phyloP scores from a whole-genome alignment of 2,329 filamentous ascomycete genomes.

The Tolypocladium album region DNA sequence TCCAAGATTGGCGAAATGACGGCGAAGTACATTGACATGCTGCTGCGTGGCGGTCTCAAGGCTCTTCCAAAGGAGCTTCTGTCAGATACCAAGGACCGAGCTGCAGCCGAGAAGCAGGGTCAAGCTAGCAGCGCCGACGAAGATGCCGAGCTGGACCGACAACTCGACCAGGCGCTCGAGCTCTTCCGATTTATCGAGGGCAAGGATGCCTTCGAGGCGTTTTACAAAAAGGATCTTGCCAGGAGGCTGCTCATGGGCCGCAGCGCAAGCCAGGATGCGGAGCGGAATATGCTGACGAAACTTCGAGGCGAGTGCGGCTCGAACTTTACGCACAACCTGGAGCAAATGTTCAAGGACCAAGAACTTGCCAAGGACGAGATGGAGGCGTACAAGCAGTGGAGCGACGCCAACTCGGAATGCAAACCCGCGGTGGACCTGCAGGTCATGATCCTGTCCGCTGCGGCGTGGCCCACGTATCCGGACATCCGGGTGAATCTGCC shows the following conservation, averaged over 20 bases:
- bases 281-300: conserved; percentile 88
- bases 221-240: conserved; percentile 97
- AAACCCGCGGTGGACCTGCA: conserved; percentile 51
- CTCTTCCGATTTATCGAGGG: conserved; percentile 95
- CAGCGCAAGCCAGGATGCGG: conserved; percentile 88
- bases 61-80: conserved; percentile 61
- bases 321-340: conserved; percentile 90
- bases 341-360: conserved; percentile 99
- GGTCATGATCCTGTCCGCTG: conserved; percentile 82
- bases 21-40: conserved; percentile 86
- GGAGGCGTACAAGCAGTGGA: conserved; percentile 68
- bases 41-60: conserved; percentile 81
- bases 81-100: conserved; percentile 48
- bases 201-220: conserved; percentile 96
- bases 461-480: conserved; percentile 87
- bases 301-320: conserved; percentile 89
- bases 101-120: conserved; percentile 48
- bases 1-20: conserved; percentile 98
- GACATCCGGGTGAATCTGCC: conserved; percentile 66
- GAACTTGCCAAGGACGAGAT: conserved; percentile 90
- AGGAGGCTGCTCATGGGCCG: conserved; percentile 81
- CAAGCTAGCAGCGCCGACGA: conserved; percentile 68
- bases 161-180: conserved; percentile 86
- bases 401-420: conserved; percentile 36
- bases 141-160: conserved; percentile 81